Conservation (phyloP, 2,329 filamentous ascomycete genomes). For the Claviceps sp. region DNA sequence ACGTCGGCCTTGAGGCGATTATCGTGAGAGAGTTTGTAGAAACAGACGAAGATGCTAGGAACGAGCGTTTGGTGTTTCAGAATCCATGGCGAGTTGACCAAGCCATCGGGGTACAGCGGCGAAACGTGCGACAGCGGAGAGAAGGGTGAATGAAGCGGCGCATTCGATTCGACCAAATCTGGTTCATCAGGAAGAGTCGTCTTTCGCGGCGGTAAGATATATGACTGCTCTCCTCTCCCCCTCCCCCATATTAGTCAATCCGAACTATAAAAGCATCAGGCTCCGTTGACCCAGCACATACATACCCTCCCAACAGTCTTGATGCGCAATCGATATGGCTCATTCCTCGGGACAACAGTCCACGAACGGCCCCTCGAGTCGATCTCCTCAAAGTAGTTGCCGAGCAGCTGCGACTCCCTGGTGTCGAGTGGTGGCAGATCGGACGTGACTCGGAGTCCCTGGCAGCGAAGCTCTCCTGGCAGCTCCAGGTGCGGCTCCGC, state of each 20-base stretch:
- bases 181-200: slow-evolving; percentile 39
- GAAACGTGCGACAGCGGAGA: slow-evolving; percentile 81
- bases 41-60: slow-evolving; percentile 67
- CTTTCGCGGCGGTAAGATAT: slow-evolving; percentile 43
- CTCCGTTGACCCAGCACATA: slow-evolving; percentile 31
- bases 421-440: slow-evolving; percentile 55
- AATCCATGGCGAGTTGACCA: slow-evolving; percentile 72
- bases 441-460: slow-evolving; percentile 51
- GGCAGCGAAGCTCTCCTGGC: slow-evolving; percentile 40
- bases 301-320: slow-evolving; percentile 72
- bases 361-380: slow-evolving; percentile 55
- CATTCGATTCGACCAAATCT: slow-evolving; percentile 31
- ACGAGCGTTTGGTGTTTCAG: slow-evolving; percentile 78
- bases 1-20: slow-evolving; percentile 83
- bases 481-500: slow-evolving; percentile 27
- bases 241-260: slow-evolving; percentile 12
- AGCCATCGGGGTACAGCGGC: slow-evolving; percentile 74
- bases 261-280: not conserved
- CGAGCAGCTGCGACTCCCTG: slow-evolving; percentile 50
- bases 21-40: slow-evolving; percentile 69
- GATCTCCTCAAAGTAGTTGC: slow-evolving; percentile 50
- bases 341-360: slow-evolving; percentile 43
- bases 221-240: slow-evolving; percentile 26
- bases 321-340: slow-evolving; percentile 51
- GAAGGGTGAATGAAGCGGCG: slow-evolving; percentile 74